These are phyloP conservation scores for Xylaria polymorpha DNA, from an alignment of 2,329 filamentous ascomycete genomes.

Conservation along the genomic window DNA sequence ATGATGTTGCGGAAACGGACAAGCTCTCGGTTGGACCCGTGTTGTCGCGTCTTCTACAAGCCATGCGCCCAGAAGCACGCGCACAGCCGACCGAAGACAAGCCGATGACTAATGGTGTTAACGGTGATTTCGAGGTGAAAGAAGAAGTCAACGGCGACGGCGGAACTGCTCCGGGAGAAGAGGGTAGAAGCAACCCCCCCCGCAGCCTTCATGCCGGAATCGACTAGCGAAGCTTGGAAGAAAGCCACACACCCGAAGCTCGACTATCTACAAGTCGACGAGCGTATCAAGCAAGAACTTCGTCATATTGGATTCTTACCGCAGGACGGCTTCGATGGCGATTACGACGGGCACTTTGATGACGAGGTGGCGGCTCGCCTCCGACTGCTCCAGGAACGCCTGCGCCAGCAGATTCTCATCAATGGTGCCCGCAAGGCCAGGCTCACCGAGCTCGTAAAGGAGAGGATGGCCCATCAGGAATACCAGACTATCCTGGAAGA, in stretches of 20 bases:
- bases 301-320: conserved; percentile 89
- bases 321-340: conserved; percentile 70
- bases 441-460: conserved; percentile 86
- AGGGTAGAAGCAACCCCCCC: conserved; percentile 68
- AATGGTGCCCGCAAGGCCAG: conserved; percentile 93
- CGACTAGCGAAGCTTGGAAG: conserved; percentile 80
- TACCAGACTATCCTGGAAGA: conserved; percentile 98
- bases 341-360: conserved; percentile 91
- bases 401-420: conserved; percentile 84
- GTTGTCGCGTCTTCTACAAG: conserved; percentile 81
- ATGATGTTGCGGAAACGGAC: conserved; percentile 88
- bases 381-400: conserved; percentile 82
- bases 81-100: conserved; percentile 67
- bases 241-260: conserved; percentile 79
- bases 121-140: conserved; percentile 59
- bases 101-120: conserved; percentile 63
- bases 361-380: conserved; percentile 93
- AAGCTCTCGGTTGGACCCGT: conserved; percentile 89
- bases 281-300: conserved; percentile 90
- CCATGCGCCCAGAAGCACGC: conserved; percentile 81
- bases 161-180: conserved; percentile 53
- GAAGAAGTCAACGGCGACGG: conserved; percentile 65
- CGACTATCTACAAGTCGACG: conserved; percentile 88
- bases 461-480: conserved; percentile 95
- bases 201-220: conserved; percentile 83